A percentile compares a stretch with the other conserved stretches of the same genome.
phyloP scores from a whole-genome alignment of 306 rosid genomes.

The Abrus pulchellus region DNA sequence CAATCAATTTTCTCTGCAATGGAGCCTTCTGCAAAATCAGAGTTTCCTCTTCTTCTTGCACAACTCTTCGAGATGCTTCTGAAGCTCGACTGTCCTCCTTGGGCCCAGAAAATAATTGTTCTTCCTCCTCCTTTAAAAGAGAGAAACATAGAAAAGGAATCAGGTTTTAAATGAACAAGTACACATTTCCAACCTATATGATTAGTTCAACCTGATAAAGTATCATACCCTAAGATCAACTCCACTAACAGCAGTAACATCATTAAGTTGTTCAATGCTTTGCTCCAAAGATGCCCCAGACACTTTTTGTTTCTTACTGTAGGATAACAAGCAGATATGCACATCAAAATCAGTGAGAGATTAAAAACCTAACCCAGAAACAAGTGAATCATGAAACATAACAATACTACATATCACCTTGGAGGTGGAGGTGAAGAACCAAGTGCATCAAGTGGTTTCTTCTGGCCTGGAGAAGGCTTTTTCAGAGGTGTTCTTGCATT shows the following conservation, averaged over 20 bases:
- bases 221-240: conserved; percentile 89
- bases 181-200: neutral
- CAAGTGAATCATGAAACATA: conserved; percentile 27
- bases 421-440: conserved; percentile 88
- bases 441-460: conserved; percentile 87
- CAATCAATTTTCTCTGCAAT: conserved; percentile 77
- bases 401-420: conserved; percentile 59
- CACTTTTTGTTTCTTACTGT: conserved; percentile 89
- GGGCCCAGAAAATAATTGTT: conserved; percentile 86
- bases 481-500: conserved; percentile 65
- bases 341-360: conserved; percentile 5
- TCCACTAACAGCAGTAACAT: conserved; percentile 97
- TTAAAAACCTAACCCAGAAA: conserved; percentile 11
- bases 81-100: conserved; percentile 92
- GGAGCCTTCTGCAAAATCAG: conserved; percentile 81
- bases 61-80: conserved; percentile 89
- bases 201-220: conserved; percentile 38
- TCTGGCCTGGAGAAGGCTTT: conserved; percentile 78
- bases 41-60: conserved; percentile 96
- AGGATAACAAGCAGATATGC: conserved; percentile 43
- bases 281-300: conserved; percentile 85
- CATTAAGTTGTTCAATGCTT: conserved; percentile 95
- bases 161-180: conserved; percentile 34
- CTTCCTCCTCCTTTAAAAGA: conserved; percentile 84
- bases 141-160: conserved; percentile 24